Evolutionary conservation across 768 basidiomycete genomes (phyloP), one percentile per base, ranked within the genome.

Genomic region (Xerocomellus chrysenteron): DNA sequence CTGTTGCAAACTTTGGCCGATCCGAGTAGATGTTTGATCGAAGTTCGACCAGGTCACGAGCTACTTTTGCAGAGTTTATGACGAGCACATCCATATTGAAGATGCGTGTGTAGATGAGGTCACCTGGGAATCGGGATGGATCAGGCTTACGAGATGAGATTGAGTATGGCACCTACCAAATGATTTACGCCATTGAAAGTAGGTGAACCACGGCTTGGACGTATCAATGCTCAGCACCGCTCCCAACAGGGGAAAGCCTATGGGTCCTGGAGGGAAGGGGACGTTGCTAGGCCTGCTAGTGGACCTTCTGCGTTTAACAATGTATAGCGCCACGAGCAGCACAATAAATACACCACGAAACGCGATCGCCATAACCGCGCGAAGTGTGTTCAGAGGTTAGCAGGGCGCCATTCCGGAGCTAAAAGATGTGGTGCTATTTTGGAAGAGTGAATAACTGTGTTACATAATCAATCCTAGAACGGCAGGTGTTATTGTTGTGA

Each of bases 231-330:
- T 65, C 28, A 65, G 52, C 19, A 50, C 56, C 16, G 57, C 60
- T 41, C 73, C 73, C 28, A 73, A 32, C 17, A 74, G 10, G 13
- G 73, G 73, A 36, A 83, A 63, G 44, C 79, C 76, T 63, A 70
- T 79, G 6, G 85, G 83, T 19, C 83, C 84, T 37, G 78, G 80
- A 45, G 79, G 80, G 30, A 82, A 72, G 19, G 73, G 62, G 40
- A 44, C n/a, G 8, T 52, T 52, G 12, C 19, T 33, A 4, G 43
- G 47, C 14, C 36, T 45, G 32, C 32, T 10, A 32, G 32, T 32
- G 30, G 54, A 21, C n/a, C 36, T 11, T 19, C 32, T 46, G 50
- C 59, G 49, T 53, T 37, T 52, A 9, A 36, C 13, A n/a, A 66
- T 30, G 32, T 60, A 67, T 5, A 69, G 39, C 13, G 51, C 36